These are phyloP conservation scores for Trypanosoma theileri DNA, from an alignment of 208 protist genomes.

Conservation along the genomic window DNA sequence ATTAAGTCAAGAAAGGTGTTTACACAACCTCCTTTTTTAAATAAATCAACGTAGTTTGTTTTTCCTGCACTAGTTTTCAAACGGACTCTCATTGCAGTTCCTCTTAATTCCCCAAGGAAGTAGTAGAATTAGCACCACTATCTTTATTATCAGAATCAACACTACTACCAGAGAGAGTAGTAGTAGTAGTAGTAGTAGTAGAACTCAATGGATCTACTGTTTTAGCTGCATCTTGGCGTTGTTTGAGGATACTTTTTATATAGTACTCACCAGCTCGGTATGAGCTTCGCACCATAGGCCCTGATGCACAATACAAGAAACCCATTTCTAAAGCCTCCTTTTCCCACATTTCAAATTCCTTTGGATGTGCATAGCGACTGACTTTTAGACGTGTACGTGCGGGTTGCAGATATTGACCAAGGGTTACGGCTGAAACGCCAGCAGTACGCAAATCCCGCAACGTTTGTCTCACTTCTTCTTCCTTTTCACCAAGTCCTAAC, in stretches of 20 bases:
- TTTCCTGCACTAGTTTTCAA: too few species aligned
- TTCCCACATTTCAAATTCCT: slow-evolving; percentile 96
- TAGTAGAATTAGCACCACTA: too few species aligned
- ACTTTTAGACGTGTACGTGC: slow-evolving; percentile 97
- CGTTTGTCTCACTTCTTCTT: slow-evolving; percentile 95
- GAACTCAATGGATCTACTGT: neutral
- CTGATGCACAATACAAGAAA: slow-evolving; percentile 97
- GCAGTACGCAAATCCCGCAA: slow-evolving; percentile 92
- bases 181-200: neutral
- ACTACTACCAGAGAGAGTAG: neutral
- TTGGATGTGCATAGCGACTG: slow-evolving; percentile 94
- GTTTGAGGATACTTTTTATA: slow-evolving; percentile 92
- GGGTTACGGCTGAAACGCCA: slow-evolving; percentile 93
- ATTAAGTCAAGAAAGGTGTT: too few species aligned
- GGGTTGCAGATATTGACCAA: slow-evolving; percentile 98
- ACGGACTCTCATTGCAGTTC: too few species aligned
- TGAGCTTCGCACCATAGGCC: slow-evolving; percentile 94
- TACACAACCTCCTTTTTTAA: too few species aligned
- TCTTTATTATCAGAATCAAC: neutral
- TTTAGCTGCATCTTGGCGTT: slow-evolving; percentile 27
- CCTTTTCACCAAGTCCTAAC: slow-evolving; percentile 96
- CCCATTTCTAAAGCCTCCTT: slow-evolving; percentile 93
- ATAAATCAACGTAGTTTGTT: too few species aligned
- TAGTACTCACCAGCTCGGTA: slow-evolving; percentile 97
- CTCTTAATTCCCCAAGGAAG: too few species aligned